Base-by-base conservation (phyloP, 331 rosid species). In the Acacia pycnantha region DNA sequence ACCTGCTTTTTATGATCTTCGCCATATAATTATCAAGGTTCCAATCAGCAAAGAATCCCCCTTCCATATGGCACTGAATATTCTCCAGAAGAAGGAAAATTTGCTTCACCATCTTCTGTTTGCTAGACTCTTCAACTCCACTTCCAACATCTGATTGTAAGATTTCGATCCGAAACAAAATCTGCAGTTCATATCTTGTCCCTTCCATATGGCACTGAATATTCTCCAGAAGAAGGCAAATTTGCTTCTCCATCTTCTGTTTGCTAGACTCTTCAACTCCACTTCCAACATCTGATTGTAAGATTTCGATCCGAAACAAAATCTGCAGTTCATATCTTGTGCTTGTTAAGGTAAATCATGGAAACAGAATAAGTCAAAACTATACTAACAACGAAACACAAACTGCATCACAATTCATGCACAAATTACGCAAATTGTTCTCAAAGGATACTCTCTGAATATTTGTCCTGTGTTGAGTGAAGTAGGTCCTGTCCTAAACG, bases 311-410 rank as follows among this genome's bases (percentile, higher is more conserved):
- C 68, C 98, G 92, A 84, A 95, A 92, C 54, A 95, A 87, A 75
- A 95, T 90, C 90, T 95, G 99, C 87, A 95, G 84, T 81, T 95
- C 99, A 83, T 88, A 90, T 92, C 99, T 95, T 74, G 76, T 82
- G 72, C 80, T 69, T 13, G 77, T 76, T 81, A 88, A 95, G 98
- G 90, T 83, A 86, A 82, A 67, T 41, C 50, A 81, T 27, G 44
- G 37, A 84, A 81, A 73, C 56, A 48, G 40, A 50, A 26, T 1
- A 26, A 76, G 31, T 35, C 70, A 68, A 77, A 27, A 80, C 35
- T 79, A 46, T 46, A 53, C 77, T 78, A 70, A 53, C n/a, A 73
- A 71, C 33, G 64, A 50, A 73, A 64, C 11, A 64, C 13, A 5
- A 64, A 27, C 16, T 61, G 35, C 69, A 26, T 27, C 40, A 11